Conservation (phyloP, 352 stramenopile species). For the Phytopythium montanum region DNA sequence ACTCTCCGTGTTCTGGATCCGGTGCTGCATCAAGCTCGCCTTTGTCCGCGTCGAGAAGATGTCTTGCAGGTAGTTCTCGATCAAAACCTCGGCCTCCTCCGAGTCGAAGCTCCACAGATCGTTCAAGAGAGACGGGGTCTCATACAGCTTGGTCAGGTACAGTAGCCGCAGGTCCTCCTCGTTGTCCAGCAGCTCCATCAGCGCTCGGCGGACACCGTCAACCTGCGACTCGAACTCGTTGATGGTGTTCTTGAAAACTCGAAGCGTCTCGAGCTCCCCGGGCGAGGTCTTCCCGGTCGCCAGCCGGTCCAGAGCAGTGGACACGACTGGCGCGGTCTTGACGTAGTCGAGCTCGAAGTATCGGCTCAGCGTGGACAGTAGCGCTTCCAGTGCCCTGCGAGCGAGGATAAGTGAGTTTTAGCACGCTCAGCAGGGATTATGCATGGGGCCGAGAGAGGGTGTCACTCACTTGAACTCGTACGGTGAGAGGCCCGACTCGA, state of each 20-base stretch:
- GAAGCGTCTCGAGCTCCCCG: slow-evolving; percentile 54
- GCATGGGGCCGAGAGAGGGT: background rate
- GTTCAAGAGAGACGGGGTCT: slow-evolving; percentile 27
- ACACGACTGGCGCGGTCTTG: slow-evolving; percentile 34
- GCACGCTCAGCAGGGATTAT: background rate
- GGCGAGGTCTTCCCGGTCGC: slow-evolving; percentile 40
- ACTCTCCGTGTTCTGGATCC: slow-evolving; percentile 71
- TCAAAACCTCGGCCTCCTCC: slow-evolving; percentile 52
- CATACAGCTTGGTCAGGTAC: slow-evolving; percentile 47
- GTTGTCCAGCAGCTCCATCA: slow-evolving; percentile 72
- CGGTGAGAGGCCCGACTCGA: slow-evolving; percentile 40
- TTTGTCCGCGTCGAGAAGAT: slow-evolving; percentile 70
- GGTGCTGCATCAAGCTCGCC: slow-evolving; percentile 56
- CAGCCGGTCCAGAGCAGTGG: slow-evolving; percentile 40
- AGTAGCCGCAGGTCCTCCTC: slow-evolving; percentile 67
- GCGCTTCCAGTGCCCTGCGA: slow-evolving; percentile 37
- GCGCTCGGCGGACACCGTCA: slow-evolving; percentile 44
- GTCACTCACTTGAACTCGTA: slow-evolving; percentile 42
- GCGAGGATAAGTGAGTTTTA: background rate
- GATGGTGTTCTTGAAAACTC: slow-evolving; percentile 71
- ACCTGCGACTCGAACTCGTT: slow-evolving; percentile 73
- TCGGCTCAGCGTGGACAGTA: slow-evolving; percentile 49
- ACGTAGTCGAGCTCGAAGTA: slow-evolving; percentile 56
- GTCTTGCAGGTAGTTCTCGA: slow-evolving; percentile 61
- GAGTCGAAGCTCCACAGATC: slow-evolving; percentile 47